These are phyloP conservation scores for Kuraishia capsulata DNA, from an alignment of 805 yeast genomes.

Conservation along the genomic window DNA sequence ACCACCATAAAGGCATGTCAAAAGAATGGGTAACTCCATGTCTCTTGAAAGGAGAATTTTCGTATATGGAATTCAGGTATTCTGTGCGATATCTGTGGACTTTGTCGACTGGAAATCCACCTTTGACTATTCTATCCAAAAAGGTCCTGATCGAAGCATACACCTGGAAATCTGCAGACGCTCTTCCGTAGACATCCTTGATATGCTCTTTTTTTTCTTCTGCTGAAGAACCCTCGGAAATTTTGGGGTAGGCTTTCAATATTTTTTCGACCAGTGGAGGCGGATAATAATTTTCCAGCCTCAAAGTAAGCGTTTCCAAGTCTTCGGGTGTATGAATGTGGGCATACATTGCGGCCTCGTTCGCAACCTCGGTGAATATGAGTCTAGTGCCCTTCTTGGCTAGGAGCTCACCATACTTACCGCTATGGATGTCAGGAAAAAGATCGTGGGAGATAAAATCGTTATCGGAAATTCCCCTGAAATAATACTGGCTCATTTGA, in stretches of 20 bases:
- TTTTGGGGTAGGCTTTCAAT: constrained; percentile 6
- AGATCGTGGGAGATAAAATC: constrained; percentile 23
- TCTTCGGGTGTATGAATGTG: constrained; percentile 20
- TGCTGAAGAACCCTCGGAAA: constrained; percentile 4
- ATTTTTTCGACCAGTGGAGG: constrained; percentile 16
- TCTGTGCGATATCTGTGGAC: constrained; percentile 22
- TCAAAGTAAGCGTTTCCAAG: constrained; percentile 18
- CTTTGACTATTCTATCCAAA: constrained; percentile 18
- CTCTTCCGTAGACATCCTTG: constrained; percentile 21
- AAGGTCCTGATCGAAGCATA: constrained; percentile 28
- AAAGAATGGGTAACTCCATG: constrained; percentile 26
- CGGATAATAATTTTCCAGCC: constrained; percentile 28
- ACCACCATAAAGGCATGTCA: constrained; percentile 27
- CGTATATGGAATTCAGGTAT: constrained; percentile 18
- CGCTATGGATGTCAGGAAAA: constrained; percentile 21
- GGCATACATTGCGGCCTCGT: constrained; percentile 23
- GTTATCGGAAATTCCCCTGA: constrained; percentile 30
- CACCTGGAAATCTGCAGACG: constrained; percentile 29
- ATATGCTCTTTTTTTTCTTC: constrained; percentile 11
- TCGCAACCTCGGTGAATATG: constrained; percentile 24
- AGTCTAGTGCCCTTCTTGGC: constrained; percentile 12
- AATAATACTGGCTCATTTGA: constrained; percentile 19
- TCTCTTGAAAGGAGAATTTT: constrained; percentile 11
- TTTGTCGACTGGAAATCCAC: constrained; percentile 18
- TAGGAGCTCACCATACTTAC: constrained; percentile 18